Conservation (phyloP, 2,329 filamentous ascomycete species). For the Paecilomyces sp. region DNA sequence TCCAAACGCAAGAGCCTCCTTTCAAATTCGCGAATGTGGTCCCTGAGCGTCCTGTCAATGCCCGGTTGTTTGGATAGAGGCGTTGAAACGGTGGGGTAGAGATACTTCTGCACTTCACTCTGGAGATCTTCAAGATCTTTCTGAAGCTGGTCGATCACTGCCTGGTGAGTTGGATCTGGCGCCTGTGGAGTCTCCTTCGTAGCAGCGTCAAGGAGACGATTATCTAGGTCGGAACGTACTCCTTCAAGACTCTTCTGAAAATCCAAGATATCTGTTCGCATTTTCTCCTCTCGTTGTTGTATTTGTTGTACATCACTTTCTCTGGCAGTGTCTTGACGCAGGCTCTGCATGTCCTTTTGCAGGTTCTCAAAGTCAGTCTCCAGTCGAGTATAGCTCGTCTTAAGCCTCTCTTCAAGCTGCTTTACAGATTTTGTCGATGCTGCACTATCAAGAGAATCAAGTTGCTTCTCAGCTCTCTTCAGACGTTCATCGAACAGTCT, state of each 20-base stretch:
- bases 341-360: not conserved
- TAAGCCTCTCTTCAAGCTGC: not conserved
- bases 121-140: not conserved
- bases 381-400: not conserved
- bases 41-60: not conserved
- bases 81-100: not conserved
- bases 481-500: not conserved
- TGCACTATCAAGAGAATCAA: not conserved
- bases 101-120: not conserved
- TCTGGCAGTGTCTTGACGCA: not conserved
- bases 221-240: not conserved
- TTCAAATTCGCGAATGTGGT: not conserved
- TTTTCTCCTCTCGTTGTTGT: not conserved
- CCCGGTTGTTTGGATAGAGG: not conserved
- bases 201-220: not conserved
- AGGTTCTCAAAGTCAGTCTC: not conserved
- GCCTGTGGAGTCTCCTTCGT: not conserved
- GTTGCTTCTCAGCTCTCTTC: not conserved
- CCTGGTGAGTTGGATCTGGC: not conserved
- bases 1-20: not conserved
- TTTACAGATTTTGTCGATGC: not conserved
- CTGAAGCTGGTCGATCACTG: not conserved
- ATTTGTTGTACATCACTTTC: not conserved
- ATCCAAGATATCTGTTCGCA: not conserved
- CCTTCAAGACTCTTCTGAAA: not conserved